Evolutionary conservation across 345 rosid species (phyloP), one percentile per base, ranked within the genome.

Genomic region (Hirschfeldia incana): DNA sequence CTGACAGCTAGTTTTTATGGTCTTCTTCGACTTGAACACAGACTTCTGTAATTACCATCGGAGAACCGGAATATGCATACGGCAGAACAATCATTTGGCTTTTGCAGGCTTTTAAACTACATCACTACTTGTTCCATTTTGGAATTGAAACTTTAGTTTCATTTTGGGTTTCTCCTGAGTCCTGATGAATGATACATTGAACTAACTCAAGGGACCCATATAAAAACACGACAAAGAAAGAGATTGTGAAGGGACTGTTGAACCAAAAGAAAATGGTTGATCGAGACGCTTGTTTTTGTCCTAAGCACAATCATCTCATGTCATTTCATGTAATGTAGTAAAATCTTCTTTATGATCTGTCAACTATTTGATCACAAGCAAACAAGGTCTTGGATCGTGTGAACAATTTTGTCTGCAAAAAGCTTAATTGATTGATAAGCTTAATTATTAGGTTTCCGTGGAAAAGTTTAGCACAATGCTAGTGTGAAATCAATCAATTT

Each of bases 61-160:
- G 21, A 51, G 57, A 51, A 5, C 46, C 4, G 3, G 13, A 16
- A 26, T 61, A 60, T 69, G 69, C 69, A 28, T 46, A 42, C 11
- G 75, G 39, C 70, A 10, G 42, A 42, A 63, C 71, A 62, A 74
- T 74, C 46, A 16, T 51, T 68, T 63, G 28, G 28, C 37, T 72
- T 67, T 65, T 72, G 34, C 81, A 76, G 80, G 77, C 69, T 81
- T 6, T 61, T 73, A 60, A 67, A 32, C 13, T 81, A 77, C 42
- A 71, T 73, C 78, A 4, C 16, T 63, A 60, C 62, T 8, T 4
- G 67, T 67, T 42, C 37, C 8, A 44, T 13, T 33, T 21, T 0
- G 65, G 29, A 67, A 67, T 61, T 34, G 27, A 29, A 49, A 68
- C 51, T 37, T 28, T 37, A 53, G 12, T 58, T 29, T 30, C 21